Conservation (phyloP, 2,329 filamentous ascomycete genomes). For the Parastagonospora nodorum region DNA sequence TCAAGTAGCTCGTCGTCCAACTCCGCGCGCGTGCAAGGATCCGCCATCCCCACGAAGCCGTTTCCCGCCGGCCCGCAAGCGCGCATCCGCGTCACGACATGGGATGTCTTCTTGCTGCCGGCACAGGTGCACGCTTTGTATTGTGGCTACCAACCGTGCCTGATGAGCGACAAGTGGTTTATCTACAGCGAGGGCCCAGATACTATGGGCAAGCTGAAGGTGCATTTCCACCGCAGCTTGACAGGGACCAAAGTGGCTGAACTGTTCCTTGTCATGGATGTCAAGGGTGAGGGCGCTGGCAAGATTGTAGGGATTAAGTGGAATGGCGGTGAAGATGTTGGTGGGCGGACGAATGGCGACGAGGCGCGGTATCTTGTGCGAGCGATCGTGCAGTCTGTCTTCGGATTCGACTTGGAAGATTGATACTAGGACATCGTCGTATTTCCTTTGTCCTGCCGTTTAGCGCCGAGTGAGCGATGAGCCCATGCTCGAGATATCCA, state of each 20-base stretch:
- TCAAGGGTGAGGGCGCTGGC: conserved; percentile 41
- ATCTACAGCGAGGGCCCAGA: conserved; percentile 43
- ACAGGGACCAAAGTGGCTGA: conserved; percentile 41
- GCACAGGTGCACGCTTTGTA: conserved; percentile 36
- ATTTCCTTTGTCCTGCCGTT: background rate
- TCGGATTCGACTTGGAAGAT: conserved; percentile 50
- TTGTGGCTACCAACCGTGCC: conserved; percentile 30
- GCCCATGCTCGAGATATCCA: background rate
- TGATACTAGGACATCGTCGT: conserved; percentile 33
- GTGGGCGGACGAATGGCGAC: conserved; percentile 32
- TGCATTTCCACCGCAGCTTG: conserved; percentile 41
- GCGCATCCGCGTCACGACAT: conserved; percentile 7
- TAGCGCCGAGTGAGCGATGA: background rate
- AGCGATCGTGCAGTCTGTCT: conserved; percentile 26
- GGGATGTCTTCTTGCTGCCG: conserved; percentile 41
- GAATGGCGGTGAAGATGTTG: conserved; percentile 29
- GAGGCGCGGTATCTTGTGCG: conserved; percentile 38
- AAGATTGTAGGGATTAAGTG: conserved; percentile 44
- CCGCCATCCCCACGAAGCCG: conserved; percentile 20
- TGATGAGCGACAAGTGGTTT: conserved; percentile 40
- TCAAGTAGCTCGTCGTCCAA: conserved; percentile 1
- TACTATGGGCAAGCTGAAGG: conserved; percentile 38
- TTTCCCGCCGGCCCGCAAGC: conserved; percentile 17
- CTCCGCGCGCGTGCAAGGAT: conserved; percentile 16
- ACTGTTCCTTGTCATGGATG: conserved; percentile 41